Conservation (phyloP, 305 asterid species). For the Solanum hybrid region DNA sequence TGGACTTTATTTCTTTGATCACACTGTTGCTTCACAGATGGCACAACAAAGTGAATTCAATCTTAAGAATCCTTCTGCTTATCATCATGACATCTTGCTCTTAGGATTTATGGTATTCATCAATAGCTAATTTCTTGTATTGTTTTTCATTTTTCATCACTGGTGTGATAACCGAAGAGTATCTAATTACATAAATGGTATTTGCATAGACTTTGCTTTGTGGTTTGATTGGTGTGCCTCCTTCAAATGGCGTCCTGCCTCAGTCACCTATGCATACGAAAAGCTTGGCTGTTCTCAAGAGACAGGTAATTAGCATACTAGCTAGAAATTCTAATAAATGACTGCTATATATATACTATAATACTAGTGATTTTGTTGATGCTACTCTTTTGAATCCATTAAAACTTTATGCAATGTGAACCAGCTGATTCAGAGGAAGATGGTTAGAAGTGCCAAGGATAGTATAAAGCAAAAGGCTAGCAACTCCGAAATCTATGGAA, state of each 20-base stretch:
- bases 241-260: slow-evolving; percentile 83
- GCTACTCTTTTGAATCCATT: background rate
- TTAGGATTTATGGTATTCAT: slow-evolving; percentile 57
- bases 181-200: background rate
- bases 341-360: background rate
- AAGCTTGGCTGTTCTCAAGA: slow-evolving; percentile 57
- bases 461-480: slow-evolving; percentile 46
- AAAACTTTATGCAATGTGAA: background rate
- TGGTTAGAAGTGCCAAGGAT: slow-evolving; percentile 61
- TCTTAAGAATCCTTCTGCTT: slow-evolving; percentile 43
- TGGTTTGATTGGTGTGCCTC: slow-evolving; percentile 71
- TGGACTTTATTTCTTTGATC: slow-evolving; percentile 75
- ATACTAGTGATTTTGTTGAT: background rate
- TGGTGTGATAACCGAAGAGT: background rate
- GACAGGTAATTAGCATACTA: slow-evolving; percentile 25
- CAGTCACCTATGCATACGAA: slow-evolving; percentile 30
- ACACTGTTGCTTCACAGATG: slow-evolving; percentile 74
- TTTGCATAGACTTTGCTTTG: slow-evolving; percentile 40
- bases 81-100: slow-evolving; percentile 29
- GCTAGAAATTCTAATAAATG: background rate
- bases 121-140: background rate
- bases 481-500: slow-evolving; percentile 53
- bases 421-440: slow-evolving; percentile 47
- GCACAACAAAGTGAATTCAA: slow-evolving; percentile 76
- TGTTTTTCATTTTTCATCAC: background rate